A percentile compares a stretch with the other conserved stretches of the same genome.
Conservation (phyloP, 2,329 filamentous ascomycete genomes). For the Cytospora chrysosperma region DNA sequence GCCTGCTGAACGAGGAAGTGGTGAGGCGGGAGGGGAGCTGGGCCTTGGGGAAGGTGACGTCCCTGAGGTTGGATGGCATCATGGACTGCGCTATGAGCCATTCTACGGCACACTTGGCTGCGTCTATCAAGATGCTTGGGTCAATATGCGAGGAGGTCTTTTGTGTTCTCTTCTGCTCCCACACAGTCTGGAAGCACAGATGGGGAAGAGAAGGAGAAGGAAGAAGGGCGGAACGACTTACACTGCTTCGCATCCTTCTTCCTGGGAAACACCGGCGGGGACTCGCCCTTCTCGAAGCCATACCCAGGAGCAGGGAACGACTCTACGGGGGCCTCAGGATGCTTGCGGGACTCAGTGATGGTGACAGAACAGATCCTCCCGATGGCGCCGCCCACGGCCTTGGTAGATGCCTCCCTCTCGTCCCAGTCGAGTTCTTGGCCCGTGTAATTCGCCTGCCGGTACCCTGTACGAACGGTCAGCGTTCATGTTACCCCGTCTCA, state of each 20-base stretch:
- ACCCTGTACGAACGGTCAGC: neutral
- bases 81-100: slow-evolving; percentile 37
- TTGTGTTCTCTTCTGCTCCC: no score
- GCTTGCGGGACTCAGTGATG: slow-evolving; percentile 27
- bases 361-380: slow-evolving; percentile 31
- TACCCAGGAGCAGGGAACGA: slow-evolving; percentile 11
- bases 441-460: neutral
- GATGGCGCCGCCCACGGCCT: slow-evolving; percentile 16
- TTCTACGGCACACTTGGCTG: slow-evolving; percentile 47
- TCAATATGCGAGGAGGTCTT: no score
- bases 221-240: neutral
- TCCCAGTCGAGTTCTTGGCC: slow-evolving; percentile 26
- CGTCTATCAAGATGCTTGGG: slow-evolving; percentile 30
- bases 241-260: slow-evolving; percentile 56
- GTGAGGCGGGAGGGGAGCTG: neutral
- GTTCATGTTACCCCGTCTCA: neutral
- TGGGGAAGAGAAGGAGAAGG: neutral
- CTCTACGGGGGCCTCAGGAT: neutral
- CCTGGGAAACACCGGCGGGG: slow-evolving; percentile 39
- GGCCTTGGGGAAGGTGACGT: slow-evolving; percentile 24
- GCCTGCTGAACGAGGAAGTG: neutral
- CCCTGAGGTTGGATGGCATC: slow-evolving; percentile 31
- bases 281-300: slow-evolving; percentile 18
- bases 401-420: slow-evolving; percentile 23
- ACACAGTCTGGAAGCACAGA: neutral